Percentiles rank a stretch among this genome's conserved stretches.
These are phyloP conservation scores for Inga laurina DNA, from an alignment of 306 rosid species.

Conservation along the genomic window DNA sequence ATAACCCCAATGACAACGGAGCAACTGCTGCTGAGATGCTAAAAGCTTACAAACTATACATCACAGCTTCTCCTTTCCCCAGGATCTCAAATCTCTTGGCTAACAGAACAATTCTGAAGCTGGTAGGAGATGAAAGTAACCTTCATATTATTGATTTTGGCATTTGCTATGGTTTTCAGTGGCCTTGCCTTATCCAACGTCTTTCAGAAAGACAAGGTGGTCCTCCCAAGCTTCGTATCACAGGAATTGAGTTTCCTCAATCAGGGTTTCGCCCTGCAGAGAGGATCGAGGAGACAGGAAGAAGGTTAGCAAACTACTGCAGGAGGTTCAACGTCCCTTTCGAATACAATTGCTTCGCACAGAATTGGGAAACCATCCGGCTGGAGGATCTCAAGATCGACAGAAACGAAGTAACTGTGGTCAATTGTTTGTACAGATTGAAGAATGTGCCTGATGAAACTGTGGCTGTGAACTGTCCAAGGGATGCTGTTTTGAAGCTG, in stretches of 20 bases:
- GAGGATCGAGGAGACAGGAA: slow-evolving; percentile 67
- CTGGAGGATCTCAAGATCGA: slow-evolving; percentile 63
- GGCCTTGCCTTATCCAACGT: slow-evolving; percentile 79
- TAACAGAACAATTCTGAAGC: slow-evolving; percentile 54
- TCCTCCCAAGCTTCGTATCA: slow-evolving; percentile 67
- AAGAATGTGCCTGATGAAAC: slow-evolving; percentile 67
- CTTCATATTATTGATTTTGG: slow-evolving; percentile 79
- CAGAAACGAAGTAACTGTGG: slow-evolving; percentile 52
- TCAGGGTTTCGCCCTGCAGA: slow-evolving; percentile 79
- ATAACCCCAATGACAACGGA: slow-evolving; percentile 21
- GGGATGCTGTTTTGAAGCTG: slow-evolving; percentile 66
- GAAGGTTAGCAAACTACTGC: slow-evolving; percentile 59
- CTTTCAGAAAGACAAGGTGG: slow-evolving; percentile 65
- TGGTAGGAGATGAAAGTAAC: slow-evolving; percentile 37
- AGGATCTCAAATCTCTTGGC: slow-evolving; percentile 62
- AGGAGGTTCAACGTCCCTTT: slow-evolving; percentile 65
- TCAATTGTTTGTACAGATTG: slow-evolving; percentile 65
- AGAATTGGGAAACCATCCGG: slow-evolving; percentile 67
- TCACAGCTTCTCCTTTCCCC: slow-evolving; percentile 63
- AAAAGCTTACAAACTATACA: slow-evolving; percentile 59
- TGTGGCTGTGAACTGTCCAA: slow-evolving; percentile 50
- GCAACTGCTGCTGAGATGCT: slow-evolving; percentile 58
- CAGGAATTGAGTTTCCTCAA: slow-evolving; percentile 75
- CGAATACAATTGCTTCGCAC: slow-evolving; percentile 60
- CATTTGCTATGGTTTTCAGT: slow-evolving; percentile 73